Evolutionary conservation across 1,284 basidiomycete genomes (phyloP).

Genomic region (Hemileia vastatrix): DNA sequence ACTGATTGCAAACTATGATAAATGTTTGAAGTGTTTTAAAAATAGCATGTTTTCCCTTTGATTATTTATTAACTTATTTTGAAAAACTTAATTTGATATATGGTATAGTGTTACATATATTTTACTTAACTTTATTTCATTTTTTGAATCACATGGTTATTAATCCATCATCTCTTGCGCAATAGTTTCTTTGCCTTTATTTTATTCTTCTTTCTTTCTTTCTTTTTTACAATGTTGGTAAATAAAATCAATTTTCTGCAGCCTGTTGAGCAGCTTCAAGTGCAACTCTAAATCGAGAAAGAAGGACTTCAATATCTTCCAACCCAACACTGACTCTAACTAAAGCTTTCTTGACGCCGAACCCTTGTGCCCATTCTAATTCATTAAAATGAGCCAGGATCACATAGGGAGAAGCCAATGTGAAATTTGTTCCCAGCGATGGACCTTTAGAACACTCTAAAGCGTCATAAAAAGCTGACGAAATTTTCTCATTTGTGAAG

Average conservation of each 20-base stretch:
- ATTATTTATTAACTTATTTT: too few species aligned
- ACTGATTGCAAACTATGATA: too few species aligned
- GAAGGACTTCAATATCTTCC: constrained; percentile 61
- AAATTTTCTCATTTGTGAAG: constrained; percentile 61
- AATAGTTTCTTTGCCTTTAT: too few species aligned
- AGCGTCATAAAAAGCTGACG: constrained; percentile 75
- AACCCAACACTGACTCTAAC: constrained; percentile 84
- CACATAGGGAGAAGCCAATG: constrained; percentile 83
- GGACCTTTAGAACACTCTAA: constrained; percentile 82
- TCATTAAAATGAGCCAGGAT: constrained; percentile 87
- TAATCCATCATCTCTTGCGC: too few species aligned
- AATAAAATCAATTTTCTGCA: constrained; percentile 25
- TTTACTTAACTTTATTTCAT: too few species aligned
- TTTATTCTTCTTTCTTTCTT: too few species aligned
- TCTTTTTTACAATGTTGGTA: too few species aligned
- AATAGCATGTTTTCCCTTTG: too few species aligned
- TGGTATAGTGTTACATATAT: too few species aligned
- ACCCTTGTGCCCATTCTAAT: constrained; percentile 78
- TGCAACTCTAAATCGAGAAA: constrained; percentile 58
- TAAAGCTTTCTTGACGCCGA: constrained; percentile 73
- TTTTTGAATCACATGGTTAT: too few species aligned
- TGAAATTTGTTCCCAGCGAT: constrained; percentile 90
- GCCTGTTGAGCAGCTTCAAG: constrained; percentile 58
- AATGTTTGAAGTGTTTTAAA: too few species aligned
- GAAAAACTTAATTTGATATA: too few species aligned